A percentile compares a stretch with the other conserved stretches of the same genome.
Evolutionary conservation across 2,329 filamentous ascomycete species (phyloP).

Genomic region (Microascus cirrosus): DNA sequence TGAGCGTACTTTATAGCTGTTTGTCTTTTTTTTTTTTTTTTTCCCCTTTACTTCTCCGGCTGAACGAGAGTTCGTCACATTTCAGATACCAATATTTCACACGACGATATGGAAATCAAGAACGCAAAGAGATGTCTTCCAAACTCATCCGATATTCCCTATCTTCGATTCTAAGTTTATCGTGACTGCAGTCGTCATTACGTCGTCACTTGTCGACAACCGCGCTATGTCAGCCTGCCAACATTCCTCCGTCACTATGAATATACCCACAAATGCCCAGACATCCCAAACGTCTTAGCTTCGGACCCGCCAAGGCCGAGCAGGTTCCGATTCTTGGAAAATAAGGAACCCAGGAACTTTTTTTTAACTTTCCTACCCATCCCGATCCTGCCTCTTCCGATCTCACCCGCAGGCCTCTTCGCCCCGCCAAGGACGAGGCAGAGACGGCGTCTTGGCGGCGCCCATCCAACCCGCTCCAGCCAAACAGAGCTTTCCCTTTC

Average conservation of each 20-base stretch:
- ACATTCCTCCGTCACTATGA: background rate
- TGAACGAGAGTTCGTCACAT: background rate
- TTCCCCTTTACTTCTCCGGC: background rate
- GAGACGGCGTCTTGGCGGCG: too few species aligned
- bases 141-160: background rate
- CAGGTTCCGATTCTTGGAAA: background rate
- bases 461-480: too few species aligned
- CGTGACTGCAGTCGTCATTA: too few species aligned
- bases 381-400: constrained; percentile 2
- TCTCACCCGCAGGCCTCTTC: background rate
- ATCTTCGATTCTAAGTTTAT: background rate
- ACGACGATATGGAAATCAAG: background rate
- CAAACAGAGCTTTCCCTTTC: too few species aligned
- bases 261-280: background rate
- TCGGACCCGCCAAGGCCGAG: background rate
- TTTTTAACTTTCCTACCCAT: background rate
- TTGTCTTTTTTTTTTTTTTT: too few species aligned
- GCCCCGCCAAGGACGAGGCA: too few species aligned
- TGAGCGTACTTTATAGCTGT: background rate
- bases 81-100: background rate
- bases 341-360: background rate
- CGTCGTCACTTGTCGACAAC: too few species aligned
- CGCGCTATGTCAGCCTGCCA: too few species aligned
- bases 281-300: background rate
- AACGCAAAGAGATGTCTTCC: background rate